Conservation (phyloP, 768 basidiomycete species). For the Mycena crocata region DNA sequence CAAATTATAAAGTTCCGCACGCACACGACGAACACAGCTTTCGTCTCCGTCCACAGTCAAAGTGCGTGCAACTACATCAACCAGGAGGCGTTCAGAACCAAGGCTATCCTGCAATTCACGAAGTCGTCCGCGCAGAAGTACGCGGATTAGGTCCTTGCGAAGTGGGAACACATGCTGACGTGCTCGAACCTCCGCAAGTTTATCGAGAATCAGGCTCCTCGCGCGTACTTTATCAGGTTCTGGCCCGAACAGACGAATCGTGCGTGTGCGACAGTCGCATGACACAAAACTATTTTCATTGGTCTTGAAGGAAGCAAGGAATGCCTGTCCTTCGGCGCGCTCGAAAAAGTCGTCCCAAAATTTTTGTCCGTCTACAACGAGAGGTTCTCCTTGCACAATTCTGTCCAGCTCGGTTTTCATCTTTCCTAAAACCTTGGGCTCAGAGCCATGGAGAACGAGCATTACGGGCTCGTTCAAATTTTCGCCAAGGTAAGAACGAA, state of each 20-base stretch:
- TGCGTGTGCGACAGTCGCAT: conserved; percentile 51
- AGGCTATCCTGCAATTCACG: conserved; percentile 50
- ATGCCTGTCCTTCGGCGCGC: conserved; percentile 50
- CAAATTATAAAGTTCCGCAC: conserved; percentile 37
- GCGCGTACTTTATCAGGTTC: conserved; percentile 45
- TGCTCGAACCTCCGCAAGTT: conserved; percentile 53
- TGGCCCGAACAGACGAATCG: conserved; percentile 55
- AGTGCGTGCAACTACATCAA: conserved; percentile 55
- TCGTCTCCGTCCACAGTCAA: conserved; percentile 57
- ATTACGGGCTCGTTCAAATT: conserved; percentile 43
- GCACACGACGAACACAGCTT: conserved; percentile 44
- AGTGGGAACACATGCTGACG: conserved; percentile 51
- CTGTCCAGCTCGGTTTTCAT: conserved; percentile 51
- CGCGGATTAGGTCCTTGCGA: conserved; percentile 45
- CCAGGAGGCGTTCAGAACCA: conserved; percentile 53
- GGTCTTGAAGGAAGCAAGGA: conserved; percentile 51
- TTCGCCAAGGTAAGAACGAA: conserved; percentile 45
- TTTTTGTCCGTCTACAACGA: conserved; percentile 43
- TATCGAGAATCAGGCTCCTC: conserved; percentile 43
- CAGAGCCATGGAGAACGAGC: conserved; percentile 54
- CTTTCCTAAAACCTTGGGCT: conserved; percentile 47
- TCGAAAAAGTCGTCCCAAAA: conserved; percentile 65
- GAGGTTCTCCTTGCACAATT: conserved; percentile 52
- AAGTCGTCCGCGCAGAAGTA: conserved; percentile 54
- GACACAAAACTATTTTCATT: conserved; percentile 50